A percentile compares a stretch with the other conserved stretches of the same genome.
Conservation (phyloP, 495 filamentous ascomycete species). For the Xylaria longipes region DNA sequence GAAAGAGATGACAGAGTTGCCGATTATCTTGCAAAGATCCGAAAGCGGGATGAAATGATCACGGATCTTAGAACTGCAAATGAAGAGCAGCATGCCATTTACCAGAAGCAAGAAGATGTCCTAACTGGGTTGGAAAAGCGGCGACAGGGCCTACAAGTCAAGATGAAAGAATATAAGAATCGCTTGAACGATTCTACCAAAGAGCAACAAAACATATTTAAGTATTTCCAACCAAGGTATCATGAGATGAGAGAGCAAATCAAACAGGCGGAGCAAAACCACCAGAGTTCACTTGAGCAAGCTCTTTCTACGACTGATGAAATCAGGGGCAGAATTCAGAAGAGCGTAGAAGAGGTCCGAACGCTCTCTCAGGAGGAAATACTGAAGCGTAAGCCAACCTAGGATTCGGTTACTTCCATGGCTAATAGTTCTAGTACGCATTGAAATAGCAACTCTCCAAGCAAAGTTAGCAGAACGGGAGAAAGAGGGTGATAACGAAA, state of each 20-base stretch:
- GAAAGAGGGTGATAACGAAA: conserved; percentile 39
- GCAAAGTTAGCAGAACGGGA: conserved; percentile 38
- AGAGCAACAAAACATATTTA: conserved; percentile 49
- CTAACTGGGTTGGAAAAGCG: conserved; percentile 30
- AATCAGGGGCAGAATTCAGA: conserved; percentile 39
- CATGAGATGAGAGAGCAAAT: conserved; percentile 36
- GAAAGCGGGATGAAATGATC: conserved; percentile 33
- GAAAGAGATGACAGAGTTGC: conserved; percentile 31
- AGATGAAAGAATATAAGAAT: conserved; percentile 36
- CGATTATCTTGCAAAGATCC: conserved; percentile 31
- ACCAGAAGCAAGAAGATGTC: conserved; percentile 32
- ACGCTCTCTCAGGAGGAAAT: conserved; percentile 36
- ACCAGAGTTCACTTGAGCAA: conserved; percentile 33
- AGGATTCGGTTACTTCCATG: neutral
- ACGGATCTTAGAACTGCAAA: conserved; percentile 30
- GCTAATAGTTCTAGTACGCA: conserved; percentile 37
- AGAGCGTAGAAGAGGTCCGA: conserved; percentile 39
- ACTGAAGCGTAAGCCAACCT: conserved; percentile 35
- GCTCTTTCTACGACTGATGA: conserved; percentile 39
- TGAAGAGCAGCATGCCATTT: conserved; percentile 32
- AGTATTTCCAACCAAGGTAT: conserved; percentile 38
- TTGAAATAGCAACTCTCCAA: conserved; percentile 34
- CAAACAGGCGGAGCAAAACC: conserved; percentile 28
- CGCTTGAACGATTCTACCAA: conserved; percentile 45
- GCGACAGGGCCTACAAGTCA: conserved; percentile 38